Base-by-base conservation (phyloP, 2,329 filamentous ascomycete species). In the Fusarium sp. region DNA sequence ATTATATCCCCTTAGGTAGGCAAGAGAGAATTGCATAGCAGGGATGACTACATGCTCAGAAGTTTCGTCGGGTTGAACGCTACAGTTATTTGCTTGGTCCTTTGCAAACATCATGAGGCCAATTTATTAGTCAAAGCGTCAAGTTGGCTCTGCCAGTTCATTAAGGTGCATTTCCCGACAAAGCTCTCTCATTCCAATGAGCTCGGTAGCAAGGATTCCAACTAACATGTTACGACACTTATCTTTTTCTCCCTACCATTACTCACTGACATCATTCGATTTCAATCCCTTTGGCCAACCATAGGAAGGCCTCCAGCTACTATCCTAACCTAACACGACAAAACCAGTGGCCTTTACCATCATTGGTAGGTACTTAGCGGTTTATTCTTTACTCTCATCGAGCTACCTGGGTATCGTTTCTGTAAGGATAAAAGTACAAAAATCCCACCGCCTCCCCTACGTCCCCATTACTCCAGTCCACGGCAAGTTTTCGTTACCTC, bases 371-470 rank as follows among this genome's bases (percentile, higher is more conserved):
- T 72, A 69, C 72, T 68, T 56, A 76, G 74, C 69, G 58, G 54
- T 66, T 63, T 66, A 54, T 53, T 35, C 62, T 59, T 50, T 45
- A 39, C 64, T 62, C 56, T 48, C 44, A 64, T 50, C 55, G 56
- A 77, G 70, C 75, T 73, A 73, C 72, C 70, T 70, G 77, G 77
- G 77, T 79, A 79, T 79, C 77, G 75, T 77, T 77, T 66, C 72
- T 75, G 67, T 69, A 75, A 76, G 77, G 70, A 66, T 69, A 78
- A 79, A 53, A 78, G 70, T 77, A 79, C 69, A 79, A 69, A 73
- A 75, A 50, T 66, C 59, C 65, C 65, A 53, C 64, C 57, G 66
- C 26, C 26, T 66, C 62, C 56, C 57, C 53, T 59, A 48, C 60
- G 48, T 66, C 32, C n/a, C 26, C 42, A 41, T 68, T 69, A 35